Evolutionary conservation across 371 early-diverging fungal species (phyloP).

Genomic region (Mucor circinelloides): DNA sequence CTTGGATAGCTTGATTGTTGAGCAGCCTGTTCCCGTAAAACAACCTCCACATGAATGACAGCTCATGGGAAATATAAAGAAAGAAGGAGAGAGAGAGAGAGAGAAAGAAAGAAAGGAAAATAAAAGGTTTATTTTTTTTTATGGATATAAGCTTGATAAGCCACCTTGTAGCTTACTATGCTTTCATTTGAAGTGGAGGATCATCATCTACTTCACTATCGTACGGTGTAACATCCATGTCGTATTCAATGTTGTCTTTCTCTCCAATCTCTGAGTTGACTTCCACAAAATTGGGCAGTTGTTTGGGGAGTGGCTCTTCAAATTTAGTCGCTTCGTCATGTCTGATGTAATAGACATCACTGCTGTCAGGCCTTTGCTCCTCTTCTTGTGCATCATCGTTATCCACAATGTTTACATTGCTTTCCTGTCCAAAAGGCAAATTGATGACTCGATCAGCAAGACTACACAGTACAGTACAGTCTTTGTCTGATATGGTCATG

Average conservation of each 20-base stretch:
- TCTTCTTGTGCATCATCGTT: constrained; percentile 1
- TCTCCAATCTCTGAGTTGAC: background rate
- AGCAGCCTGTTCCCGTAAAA: constrained; percentile 25
- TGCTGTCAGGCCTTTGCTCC: background rate
- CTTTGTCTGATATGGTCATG: constrained; percentile 10
- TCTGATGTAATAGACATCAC: constrained; percentile 18
- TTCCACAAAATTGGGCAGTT: constrained; percentile 18
- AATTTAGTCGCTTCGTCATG: background rate
- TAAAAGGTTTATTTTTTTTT: background rate
- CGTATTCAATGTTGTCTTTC: constrained; percentile 4
- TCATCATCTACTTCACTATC: constrained; percentile 20
- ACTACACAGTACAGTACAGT: constrained; percentile 14
- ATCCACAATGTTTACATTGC: constrained; percentile 18
- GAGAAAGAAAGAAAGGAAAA: constrained; percentile 1
- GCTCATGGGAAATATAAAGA: constrained; percentile 17
- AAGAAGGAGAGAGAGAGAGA: background rate
- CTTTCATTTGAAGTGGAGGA: constrained; percentile 8
- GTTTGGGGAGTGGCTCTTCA: background rate
- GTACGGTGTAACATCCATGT: constrained; percentile 22
- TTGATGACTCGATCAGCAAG: constrained; percentile 18
- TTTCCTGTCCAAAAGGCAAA: background rate
- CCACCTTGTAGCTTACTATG: background rate
- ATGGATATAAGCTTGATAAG: background rate
- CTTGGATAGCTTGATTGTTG: constrained; percentile 11
- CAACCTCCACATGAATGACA: constrained; percentile 31